A percentile compares a stretch with the other conserved stretches of the same genome.
phyloP scores from a whole-genome alignment of 129 eudicot genomes.

The Flaveria bidentis region DNA sequence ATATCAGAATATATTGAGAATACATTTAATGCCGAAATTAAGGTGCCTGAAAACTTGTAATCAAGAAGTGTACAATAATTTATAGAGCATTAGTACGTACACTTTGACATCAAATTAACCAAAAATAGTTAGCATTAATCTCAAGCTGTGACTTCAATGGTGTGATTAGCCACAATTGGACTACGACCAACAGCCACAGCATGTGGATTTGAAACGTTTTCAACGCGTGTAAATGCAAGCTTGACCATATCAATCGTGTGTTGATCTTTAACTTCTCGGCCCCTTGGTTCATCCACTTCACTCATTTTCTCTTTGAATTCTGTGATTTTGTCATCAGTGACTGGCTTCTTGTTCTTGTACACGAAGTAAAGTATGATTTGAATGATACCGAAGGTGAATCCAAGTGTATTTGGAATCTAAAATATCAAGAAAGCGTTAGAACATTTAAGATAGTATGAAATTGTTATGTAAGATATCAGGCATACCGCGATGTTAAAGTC shows the following conservation, averaged over 20 bases:
- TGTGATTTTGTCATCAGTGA: slow-evolving; percentile 31
- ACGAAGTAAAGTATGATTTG: slow-evolving; percentile 64
- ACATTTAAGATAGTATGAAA: background rate
- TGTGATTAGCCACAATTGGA: slow-evolving; percentile 35
- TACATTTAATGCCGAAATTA: background rate
- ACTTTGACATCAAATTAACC: slow-evolving; percentile 23
- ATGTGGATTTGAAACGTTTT: slow-evolving; percentile 33
- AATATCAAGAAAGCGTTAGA: background rate
- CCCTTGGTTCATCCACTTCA: slow-evolving; percentile 36
- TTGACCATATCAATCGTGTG: slow-evolving; percentile 47
- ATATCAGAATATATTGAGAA: background rate
- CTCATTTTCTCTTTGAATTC: slow-evolving; percentile 36
- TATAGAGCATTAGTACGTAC: slow-evolving; percentile 3
- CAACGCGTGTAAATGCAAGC: slow-evolving; percentile 34
- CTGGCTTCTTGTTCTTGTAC: slow-evolving; percentile 49
- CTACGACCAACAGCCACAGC: slow-evolving; percentile 23
- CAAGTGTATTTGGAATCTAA: slow-evolving; percentile 71
- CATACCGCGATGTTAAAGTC: slow-evolving; percentile 73
- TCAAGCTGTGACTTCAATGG: slow-evolving; percentile 38
- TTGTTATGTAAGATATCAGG: background rate
- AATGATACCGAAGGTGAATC: slow-evolving; percentile 61
- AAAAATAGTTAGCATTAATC: slow-evolving; percentile 30
- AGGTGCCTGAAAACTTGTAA: background rate
- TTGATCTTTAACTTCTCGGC: slow-evolving; percentile 41
- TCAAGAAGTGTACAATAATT: slow-evolving; percentile 11